Conservation (phyloP, 305 asterid species). For the Fraxinus greggii region DNA sequence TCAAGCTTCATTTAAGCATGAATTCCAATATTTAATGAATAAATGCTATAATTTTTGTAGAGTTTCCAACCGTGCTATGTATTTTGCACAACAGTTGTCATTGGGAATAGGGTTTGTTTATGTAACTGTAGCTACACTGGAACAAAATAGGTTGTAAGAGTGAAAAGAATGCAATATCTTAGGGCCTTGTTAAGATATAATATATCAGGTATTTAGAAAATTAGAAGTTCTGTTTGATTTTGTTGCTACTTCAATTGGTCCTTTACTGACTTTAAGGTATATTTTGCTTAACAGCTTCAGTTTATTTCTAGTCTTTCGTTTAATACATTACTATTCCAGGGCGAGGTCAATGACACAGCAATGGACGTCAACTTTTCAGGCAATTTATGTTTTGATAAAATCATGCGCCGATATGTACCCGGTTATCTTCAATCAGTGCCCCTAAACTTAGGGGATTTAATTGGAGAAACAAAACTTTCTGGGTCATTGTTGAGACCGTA, state of each 20-base stretch:
- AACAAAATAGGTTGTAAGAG: neutral
- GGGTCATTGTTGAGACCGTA: constrained; percentile 96
- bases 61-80: neutral
- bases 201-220: neutral
- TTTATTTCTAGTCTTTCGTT: constrained; percentile 6
- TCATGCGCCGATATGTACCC: constrained; percentile 84
- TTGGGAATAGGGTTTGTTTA: constrained; percentile 5
- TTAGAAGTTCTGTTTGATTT: neutral
- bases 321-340: constrained; percentile 50
- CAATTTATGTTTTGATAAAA: constrained; percentile 78
- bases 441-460: constrained; percentile 76
- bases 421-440: constrained; percentile 77
- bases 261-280: neutral
- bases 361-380: constrained; percentile 99
- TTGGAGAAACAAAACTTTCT: constrained; percentile 96
- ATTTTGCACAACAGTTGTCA: neutral
- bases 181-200: constrained; percentile 6
- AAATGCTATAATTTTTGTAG: constrained; percentile 9
- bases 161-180: neutral
- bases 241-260: neutral
- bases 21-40: neutral
- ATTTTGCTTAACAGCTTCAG: neutral
- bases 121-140: constrained; percentile 5
- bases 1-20: constrained; percentile 5
- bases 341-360: constrained; percentile 93